These are phyloP conservation scores for Mycena pura DNA, from an alignment of 768 basidiomycete species.

Conservation along the genomic window DNA sequence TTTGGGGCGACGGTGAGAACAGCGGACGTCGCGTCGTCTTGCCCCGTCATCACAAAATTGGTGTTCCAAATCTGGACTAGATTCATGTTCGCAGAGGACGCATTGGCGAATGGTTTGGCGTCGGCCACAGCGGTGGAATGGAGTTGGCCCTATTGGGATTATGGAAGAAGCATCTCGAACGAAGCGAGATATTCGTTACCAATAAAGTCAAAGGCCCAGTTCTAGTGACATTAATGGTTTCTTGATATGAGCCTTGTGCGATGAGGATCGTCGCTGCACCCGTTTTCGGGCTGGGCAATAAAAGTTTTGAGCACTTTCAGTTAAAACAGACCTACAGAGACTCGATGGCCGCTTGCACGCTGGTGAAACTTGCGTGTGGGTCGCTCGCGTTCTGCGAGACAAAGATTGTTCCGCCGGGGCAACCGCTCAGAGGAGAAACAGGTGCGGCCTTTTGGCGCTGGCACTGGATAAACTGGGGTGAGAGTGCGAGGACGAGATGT, in stretches of 20 bases:
- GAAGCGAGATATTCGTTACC: slow-evolving; percentile 37
- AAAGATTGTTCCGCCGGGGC: slow-evolving; percentile 64
- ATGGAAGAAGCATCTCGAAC: neutral
- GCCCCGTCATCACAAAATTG: slow-evolving; percentile 45
- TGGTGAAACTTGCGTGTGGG: slow-evolving; percentile 50
- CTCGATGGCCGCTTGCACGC: slow-evolving; percentile 60
- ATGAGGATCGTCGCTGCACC: slow-evolving; percentile 58
- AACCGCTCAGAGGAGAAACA: slow-evolving; percentile 54
- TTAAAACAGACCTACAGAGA: slow-evolving; percentile 53
- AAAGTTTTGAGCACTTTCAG: neutral
- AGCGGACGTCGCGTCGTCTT: slow-evolving; percentile 65
- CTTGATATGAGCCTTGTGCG: slow-evolving; percentile 64
- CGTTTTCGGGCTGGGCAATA: slow-evolving; percentile 44
- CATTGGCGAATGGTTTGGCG: slow-evolving; percentile 48
- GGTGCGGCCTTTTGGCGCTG: slow-evolving; percentile 55
- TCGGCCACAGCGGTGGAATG: slow-evolving; percentile 39
- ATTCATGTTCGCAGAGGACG: slow-evolving; percentile 55
- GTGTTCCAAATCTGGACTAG: slow-evolving; percentile 63
- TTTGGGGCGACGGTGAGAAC: slow-evolving; percentile 64
- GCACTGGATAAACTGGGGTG: slow-evolving; percentile 54
- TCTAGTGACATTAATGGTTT: slow-evolving; percentile 63
- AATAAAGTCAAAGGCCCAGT: slow-evolving; percentile 61
- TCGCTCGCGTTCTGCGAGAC: slow-evolving; percentile 57
- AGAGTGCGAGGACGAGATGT: slow-evolving; percentile 40
- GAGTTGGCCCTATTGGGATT: slow-evolving; percentile 54